Evolutionary conservation across 768 basidiomycete genomes (phyloP).

Genomic region (Pleurotus ostreatus): DNA sequence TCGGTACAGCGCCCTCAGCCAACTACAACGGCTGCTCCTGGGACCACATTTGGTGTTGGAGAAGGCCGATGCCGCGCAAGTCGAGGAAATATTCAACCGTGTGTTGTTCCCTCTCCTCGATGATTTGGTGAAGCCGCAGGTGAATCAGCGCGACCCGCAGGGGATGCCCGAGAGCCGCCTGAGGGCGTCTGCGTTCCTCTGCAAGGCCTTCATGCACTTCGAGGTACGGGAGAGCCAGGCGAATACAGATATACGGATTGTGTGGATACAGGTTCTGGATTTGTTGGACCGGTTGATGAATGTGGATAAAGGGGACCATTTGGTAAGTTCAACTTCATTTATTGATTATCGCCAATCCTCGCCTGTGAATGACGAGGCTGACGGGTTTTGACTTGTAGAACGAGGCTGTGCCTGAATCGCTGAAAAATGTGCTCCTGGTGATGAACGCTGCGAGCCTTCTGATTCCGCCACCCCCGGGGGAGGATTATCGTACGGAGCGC

Average conservation of each 20-base stretch:
- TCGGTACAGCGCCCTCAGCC: constrained; percentile 72
- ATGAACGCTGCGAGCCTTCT: constrained; percentile 90
- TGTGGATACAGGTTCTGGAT: constrained; percentile 91
- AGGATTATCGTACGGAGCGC: constrained; percentile 49
- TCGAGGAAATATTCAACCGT: constrained; percentile 83
- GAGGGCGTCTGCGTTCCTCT: constrained; percentile 83
- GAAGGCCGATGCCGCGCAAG: constrained; percentile 53
- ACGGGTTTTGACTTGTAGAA: constrained; percentile 43
- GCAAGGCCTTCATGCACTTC: constrained; percentile 95
- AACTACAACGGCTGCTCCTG: constrained; percentile 81
- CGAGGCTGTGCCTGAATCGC: constrained; percentile 92
- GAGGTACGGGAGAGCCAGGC: constrained; percentile 66
- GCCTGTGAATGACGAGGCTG: background rate
- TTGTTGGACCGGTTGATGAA: constrained; percentile 87
- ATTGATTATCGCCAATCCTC: too few species aligned
- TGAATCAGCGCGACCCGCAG: constrained; percentile 71
- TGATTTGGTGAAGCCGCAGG: constrained; percentile 82
- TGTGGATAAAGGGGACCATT: constrained; percentile 76
- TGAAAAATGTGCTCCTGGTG: constrained; percentile 94
- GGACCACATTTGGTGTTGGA: constrained; percentile 67
- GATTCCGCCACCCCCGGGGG: constrained; percentile 51
- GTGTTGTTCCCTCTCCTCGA: constrained; percentile 91
- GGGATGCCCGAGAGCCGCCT: constrained; percentile 92
- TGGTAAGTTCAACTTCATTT: constrained; percentile 49
- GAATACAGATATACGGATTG: constrained; percentile 60